Conservation (phyloP, 257 asterid species). For the Nicotiana knightiana region DNA sequence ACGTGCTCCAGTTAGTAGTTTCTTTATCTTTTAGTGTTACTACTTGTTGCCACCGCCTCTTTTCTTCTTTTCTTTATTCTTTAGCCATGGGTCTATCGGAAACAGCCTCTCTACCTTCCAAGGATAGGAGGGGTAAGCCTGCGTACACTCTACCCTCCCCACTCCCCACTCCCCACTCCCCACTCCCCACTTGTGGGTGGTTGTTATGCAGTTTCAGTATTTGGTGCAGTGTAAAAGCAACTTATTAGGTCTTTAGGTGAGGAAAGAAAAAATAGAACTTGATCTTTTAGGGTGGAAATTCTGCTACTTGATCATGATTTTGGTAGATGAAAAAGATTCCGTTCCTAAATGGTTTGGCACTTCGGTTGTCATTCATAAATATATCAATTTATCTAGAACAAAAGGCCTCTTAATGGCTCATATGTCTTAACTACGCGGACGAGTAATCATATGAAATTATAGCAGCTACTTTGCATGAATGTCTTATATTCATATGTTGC, state of each 20-base stretch:
- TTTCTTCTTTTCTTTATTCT: no score
- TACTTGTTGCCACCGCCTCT: no score
- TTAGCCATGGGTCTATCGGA: no score
- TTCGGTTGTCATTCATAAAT: neutral
- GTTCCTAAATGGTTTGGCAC: neutral
- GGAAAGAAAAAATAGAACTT: neutral
- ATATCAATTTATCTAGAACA: neutral
- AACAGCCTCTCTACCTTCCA: no score
- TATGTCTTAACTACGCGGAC: neutral
- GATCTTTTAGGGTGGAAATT: neutral
- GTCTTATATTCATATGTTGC: neutral
- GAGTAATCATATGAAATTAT: neutral
- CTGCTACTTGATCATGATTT: neutral
- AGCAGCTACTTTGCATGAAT: neutral
- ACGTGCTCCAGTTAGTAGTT: neutral
- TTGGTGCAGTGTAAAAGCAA: neutral
- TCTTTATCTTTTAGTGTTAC: neutral
- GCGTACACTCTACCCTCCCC: no score
- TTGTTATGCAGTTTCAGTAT: neutral
- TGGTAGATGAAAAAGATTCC: neutral
- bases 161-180: no score
- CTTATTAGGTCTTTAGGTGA: slow-evolving; percentile 2
- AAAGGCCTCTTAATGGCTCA: neutral
- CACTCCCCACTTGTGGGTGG: no score
- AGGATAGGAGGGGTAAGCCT: no score